Evolutionary conservation across 2,329 filamentous ascomycete genomes (phyloP), one percentile per base, ranked within the genome.

Genomic region (Cryoendolithus antarcticus): DNA sequence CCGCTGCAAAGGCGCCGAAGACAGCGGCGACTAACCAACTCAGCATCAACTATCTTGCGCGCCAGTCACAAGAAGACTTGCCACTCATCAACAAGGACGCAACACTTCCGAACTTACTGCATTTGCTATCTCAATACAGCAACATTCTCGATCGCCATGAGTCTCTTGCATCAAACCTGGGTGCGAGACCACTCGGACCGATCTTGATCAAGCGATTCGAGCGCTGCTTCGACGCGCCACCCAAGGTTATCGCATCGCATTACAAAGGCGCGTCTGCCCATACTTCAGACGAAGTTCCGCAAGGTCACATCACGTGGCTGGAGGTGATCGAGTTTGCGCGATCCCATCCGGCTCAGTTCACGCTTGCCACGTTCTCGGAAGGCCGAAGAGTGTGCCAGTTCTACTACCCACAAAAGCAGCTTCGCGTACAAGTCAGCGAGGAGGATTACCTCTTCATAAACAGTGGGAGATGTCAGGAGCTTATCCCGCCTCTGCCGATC

Each of bases 191-290:
- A 11, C 75, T 86, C 1, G 85, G 82, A 0, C 84, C 85, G 15
- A 83, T 88, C 37, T 65, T 93, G 45, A 75, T 93, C 52, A 86
- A 86, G 61, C 80, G 84, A 32, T 86, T 93, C 57, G 86, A 93
- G 59, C 75, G 82, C 38, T 71, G 89, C 40, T 93, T 94, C 53
- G 85, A 93, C 47, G 82, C 82, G 0, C 77, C 82, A 13, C 86
- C 88, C 44, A 77, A 71, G 24, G 71, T 77, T 41, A 70, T 69
- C 51, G 82, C 72, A 59, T 76, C 62, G 54, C 74, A 70, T 63
- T 53, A 57, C 40, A 55, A 55, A 40, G 48, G 46, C 30, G 44
- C 49, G 4, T 38, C 45, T 38, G 72, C 70, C 4, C 70, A 69
- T 4, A 40, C 44, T n/a, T 51, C 54, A 21, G 50, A 55, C 29